phyloP scores from a whole-genome alignment of 202 grass and related monocot species.

The Sporobolus alterniflorus region DNA sequence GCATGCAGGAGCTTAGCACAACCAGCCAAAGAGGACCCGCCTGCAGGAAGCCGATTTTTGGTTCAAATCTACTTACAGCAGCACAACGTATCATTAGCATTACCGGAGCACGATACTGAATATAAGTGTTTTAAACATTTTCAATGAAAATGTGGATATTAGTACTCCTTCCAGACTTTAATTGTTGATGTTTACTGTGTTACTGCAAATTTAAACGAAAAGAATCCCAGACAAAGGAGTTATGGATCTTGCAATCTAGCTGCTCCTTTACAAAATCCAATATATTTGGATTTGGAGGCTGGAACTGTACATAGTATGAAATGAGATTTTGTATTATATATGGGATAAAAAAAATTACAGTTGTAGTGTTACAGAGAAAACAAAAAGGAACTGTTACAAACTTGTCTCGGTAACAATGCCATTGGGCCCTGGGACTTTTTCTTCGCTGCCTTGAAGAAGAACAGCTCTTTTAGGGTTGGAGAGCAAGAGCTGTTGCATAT shows the following conservation, averaged over 20 bases:
- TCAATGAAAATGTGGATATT: background rate
- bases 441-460: slow-evolving; percentile 66
- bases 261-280: background rate
- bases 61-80: background rate
- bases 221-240: background rate
- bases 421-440: slow-evolving; percentile 33
- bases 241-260: background rate
- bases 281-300: background rate
- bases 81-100: background rate
- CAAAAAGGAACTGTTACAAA: slow-evolving; percentile 44
- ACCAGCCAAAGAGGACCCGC: background rate
- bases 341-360: slow-evolving; percentile 32
- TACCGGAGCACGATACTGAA: background rate
- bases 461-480: slow-evolving; percentile 84
- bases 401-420: slow-evolving; percentile 41
- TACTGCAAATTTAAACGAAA: background rate
- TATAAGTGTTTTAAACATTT: background rate
- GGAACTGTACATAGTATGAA: background rate
- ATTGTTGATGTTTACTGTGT: too few species aligned
- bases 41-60: background rate
- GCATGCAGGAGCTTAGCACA: background rate
- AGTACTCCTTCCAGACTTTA: too few species aligned
- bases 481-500: slow-evolving; percentile 86
- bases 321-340: slow-evolving; percentile 31
- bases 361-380: slow-evolving; percentile 45